phyloP scores from a whole-genome alignment of 257 asterid species.

The Osmanthus fragrans region DNA sequence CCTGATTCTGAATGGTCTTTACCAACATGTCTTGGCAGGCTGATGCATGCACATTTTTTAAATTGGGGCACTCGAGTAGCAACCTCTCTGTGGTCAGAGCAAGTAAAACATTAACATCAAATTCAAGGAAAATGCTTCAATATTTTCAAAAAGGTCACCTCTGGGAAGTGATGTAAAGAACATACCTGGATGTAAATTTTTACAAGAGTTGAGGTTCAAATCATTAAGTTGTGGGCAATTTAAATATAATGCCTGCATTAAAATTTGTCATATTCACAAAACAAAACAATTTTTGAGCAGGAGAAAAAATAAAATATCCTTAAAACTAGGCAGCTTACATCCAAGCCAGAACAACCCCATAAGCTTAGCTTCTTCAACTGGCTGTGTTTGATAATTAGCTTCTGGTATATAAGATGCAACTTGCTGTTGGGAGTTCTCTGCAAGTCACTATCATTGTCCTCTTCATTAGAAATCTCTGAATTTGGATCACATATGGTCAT shows the following conservation, averaged over 20 bases:
- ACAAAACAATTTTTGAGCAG: slow-evolving; percentile 1
- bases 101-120: slow-evolving; percentile 5
- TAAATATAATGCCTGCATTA: slow-evolving; percentile 74
- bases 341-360: slow-evolving; percentile 99
- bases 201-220: slow-evolving; percentile 81
- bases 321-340: slow-evolving; percentile 56
- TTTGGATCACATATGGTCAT: slow-evolving; percentile 76
- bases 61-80: slow-evolving; percentile 77
- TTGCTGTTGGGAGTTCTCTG: slow-evolving; percentile 57
- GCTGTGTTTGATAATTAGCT: slow-evolving; percentile 86
- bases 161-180: slow-evolving; percentile 1
- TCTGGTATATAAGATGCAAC: slow-evolving; percentile 70
- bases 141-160: not conserved
- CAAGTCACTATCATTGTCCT: slow-evolving; percentile 36
- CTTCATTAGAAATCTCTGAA: slow-evolving; percentile 40
- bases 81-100: slow-evolving; percentile 57
- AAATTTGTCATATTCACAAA: slow-evolving; percentile 26
- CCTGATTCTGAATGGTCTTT: slow-evolving; percentile 80
- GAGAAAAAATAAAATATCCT: not conserved
- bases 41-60: slow-evolving; percentile 80
- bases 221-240: slow-evolving; percentile 83
- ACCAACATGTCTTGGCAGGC: slow-evolving; percentile 68
- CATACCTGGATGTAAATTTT: slow-evolving; percentile 82
- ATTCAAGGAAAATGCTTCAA: not conserved
- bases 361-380: slow-evolving; percentile 85